Conservation (phyloP, 208 protist species). For the Strigomonas galati region DNA sequence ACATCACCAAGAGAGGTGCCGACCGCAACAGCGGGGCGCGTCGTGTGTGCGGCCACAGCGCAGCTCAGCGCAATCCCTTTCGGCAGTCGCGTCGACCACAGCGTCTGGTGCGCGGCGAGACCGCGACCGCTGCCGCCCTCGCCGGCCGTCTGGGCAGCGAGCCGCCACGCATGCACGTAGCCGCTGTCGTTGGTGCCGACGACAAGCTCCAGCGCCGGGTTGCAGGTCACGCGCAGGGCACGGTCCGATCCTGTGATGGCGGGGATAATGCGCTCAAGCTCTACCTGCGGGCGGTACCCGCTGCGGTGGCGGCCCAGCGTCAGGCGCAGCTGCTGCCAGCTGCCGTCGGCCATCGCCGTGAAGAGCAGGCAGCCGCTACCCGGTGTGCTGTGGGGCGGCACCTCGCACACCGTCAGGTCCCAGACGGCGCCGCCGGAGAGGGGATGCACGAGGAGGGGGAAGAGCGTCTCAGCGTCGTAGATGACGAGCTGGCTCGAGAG, state of each 20-base stretch:
- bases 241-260: slow-evolving; percentile 75
- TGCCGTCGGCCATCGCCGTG: slow-evolving; percentile 38
- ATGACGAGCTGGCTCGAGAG: slow-evolving; percentile 83
- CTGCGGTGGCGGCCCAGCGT: slow-evolving; percentile 11
- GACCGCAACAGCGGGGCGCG: slow-evolving; percentile 55
- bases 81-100: slow-evolving; percentile 71
- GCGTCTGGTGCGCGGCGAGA: slow-evolving; percentile 51
- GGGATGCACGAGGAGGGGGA: slow-evolving; percentile 68
- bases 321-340: slow-evolving; percentile 46
- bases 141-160: slow-evolving; percentile 13
- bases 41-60: slow-evolving; percentile 28
- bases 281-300: slow-evolving; percentile 15
- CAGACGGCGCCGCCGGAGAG: slow-evolving; percentile 82
- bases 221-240: slow-evolving; percentile 62
- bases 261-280: slow-evolving; percentile 69
- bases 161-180: slow-evolving; percentile 73
- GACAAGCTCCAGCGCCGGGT: slow-evolving; percentile 24
- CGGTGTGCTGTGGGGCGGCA: background rate
- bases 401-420: slow-evolving; percentile 40
- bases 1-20: slow-evolving; percentile 84
- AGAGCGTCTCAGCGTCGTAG: slow-evolving; percentile 63
- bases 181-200: slow-evolving; percentile 80
- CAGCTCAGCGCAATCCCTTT: slow-evolving; percentile 77
- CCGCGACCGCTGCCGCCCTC: slow-evolving; percentile 19
- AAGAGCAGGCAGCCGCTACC: slow-evolving; percentile 28